Percentiles rank a stretch among this genome's conserved stretches.
Conservation (phyloP, 176 grass and related monocot genomes). For the Neostapfia colusana region DNA sequence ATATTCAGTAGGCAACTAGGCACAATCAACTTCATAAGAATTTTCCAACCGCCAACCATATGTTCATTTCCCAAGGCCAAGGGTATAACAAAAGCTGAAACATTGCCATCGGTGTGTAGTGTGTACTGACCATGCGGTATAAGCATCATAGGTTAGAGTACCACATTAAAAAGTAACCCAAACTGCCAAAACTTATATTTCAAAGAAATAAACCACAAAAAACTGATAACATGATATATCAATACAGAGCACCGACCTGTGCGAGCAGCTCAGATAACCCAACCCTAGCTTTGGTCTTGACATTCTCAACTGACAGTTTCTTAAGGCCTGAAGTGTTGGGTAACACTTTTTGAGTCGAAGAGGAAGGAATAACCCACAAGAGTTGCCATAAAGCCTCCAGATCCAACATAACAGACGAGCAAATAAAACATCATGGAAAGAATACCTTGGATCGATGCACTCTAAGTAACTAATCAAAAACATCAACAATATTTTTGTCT, state of each 20-base stretch:
- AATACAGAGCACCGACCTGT: no score
- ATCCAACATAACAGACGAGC: slow-evolving; percentile 21
- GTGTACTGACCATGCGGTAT: slow-evolving; percentile 17
- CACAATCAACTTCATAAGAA: slow-evolving; percentile 14
- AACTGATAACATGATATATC: slow-evolving; percentile 30
- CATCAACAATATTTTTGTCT: background rate
- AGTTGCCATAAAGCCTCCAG: slow-evolving; percentile 94
- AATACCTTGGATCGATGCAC: background rate
- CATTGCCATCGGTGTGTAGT: background rate
- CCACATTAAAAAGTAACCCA: background rate
- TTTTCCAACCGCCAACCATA: background rate
- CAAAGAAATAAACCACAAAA: slow-evolving; percentile 10
- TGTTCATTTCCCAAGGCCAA: slow-evolving; percentile 4
- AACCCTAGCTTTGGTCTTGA: no score
- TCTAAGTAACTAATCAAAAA: background rate
- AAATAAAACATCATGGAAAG: background rate
- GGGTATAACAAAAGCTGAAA: background rate
- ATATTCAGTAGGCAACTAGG: slow-evolving; percentile 9
- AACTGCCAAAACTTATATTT: slow-evolving; percentile 7
- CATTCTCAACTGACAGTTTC: slow-evolving; percentile 82
- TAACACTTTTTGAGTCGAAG: slow-evolving; percentile 52
- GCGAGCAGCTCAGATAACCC: no score
- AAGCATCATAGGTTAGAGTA: background rate
- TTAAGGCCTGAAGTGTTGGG: slow-evolving; percentile 60
- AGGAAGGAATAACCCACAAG: slow-evolving; percentile 78